A percentile compares a stretch with the other conserved stretches of the same genome.
Evolutionary conservation across 495 filamentous ascomycete species (phyloP).

Genomic region (Pseudevernia furfuracea): DNA sequence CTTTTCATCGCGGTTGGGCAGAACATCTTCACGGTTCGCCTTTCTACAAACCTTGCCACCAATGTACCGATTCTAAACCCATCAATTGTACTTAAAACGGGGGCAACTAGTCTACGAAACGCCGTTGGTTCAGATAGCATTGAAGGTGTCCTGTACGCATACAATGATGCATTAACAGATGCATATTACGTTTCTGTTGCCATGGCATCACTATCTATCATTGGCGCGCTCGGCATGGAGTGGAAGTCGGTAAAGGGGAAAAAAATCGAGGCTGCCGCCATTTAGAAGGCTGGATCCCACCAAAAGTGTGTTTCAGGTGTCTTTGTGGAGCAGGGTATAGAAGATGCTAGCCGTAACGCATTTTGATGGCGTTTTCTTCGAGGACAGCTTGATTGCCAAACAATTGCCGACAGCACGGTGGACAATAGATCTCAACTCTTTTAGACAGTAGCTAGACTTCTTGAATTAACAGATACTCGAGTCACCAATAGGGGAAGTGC

Average conservation of each 20-base stretch:
- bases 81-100: constrained; percentile 44
- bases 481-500: neutral
- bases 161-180: constrained; percentile 60
- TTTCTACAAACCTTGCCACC: constrained; percentile 47
- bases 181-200: constrained; percentile 65
- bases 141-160: constrained; percentile 53
- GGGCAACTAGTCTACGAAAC: constrained; percentile 58
- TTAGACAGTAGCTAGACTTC: neutral
- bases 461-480: neutral
- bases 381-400: neutral
- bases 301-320: neutral
- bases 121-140: constrained; percentile 36
- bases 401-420: neutral
- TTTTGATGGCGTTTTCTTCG: neutral
- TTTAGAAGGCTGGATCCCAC: neutral
- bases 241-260: constrained; percentile 84
- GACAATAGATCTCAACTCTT: neutral
- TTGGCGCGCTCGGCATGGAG: constrained; percentile 57
- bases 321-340: neutral
- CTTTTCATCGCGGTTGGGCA: constrained; percentile 70
- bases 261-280: constrained; percentile 34
- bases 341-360: neutral
- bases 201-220: constrained; percentile 50
- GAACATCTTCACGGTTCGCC: constrained; percentile 67
- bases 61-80: constrained; percentile 48